A percentile compares a stretch with the other conserved stretches of the same genome.
These are phyloP conservation scores for Xenosphaeropsis pyriputrescens DNA, from an alignment of 2,329 filamentous ascomycete species.

Conservation along the genomic window DNA sequence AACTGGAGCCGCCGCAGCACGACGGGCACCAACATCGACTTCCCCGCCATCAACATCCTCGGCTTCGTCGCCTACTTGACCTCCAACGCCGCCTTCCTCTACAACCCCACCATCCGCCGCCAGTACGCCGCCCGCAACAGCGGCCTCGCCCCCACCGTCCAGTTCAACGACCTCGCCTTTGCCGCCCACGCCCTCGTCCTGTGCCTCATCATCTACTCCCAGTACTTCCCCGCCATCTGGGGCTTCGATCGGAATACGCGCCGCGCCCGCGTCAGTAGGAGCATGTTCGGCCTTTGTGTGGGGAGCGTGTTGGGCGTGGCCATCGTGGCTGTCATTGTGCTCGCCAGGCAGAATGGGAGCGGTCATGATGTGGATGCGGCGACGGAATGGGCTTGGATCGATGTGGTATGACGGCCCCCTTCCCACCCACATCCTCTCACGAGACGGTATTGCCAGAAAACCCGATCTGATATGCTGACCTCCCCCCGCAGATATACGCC, in stretches of 20 bases:
- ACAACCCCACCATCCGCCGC: conserved; percentile 57
- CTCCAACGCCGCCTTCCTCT: conserved; percentile 64
- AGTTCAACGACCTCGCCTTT: conserved; percentile 82
- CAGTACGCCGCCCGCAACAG: conserved; percentile 76
- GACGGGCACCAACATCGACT: conserved; percentile 74
- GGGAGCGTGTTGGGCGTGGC: conserved; percentile 46
- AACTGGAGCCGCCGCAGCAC: conserved; percentile 70
- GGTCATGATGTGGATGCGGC: conserved; percentile 20
- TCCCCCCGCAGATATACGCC: conserved; percentile 31
- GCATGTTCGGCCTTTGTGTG: conserved; percentile 54
- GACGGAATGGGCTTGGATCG: conserved; percentile 44
- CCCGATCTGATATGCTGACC: background rate
- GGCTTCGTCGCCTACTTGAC: conserved; percentile 64
- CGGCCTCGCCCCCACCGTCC: conserved; percentile 67
- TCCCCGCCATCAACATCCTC: conserved; percentile 59
- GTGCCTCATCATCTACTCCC: conserved; percentile 58
- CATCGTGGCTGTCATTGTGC: conserved; percentile 30
- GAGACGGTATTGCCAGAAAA: no score
- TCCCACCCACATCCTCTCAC: background rate
- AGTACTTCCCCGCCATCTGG: conserved; percentile 63
- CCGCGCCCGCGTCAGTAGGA: conserved; percentile 38
- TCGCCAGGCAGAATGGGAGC: conserved; percentile 13
- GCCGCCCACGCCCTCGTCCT: conserved; percentile 67
- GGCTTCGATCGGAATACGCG: conserved; percentile 43
- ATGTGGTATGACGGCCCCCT: conserved; percentile 25